phyloP scores from a whole-genome alignment of 2,329 filamentous ascomycete genomes.

The Arthrobotrys sphaeroides region DNA sequence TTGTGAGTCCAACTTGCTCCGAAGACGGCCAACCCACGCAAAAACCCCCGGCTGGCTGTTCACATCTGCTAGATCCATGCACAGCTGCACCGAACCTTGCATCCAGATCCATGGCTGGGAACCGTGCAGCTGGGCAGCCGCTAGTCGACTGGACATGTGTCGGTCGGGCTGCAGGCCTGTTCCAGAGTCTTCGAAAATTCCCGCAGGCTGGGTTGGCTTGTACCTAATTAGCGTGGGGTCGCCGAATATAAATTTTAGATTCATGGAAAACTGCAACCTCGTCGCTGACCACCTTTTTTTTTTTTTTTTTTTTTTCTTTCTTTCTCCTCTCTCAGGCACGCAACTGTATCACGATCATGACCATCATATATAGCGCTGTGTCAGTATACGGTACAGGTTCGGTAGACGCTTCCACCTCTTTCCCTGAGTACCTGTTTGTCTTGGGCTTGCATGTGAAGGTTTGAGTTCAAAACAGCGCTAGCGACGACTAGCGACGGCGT shows the following conservation, averaged over 20 bases:
- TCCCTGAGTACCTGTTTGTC: neutral
- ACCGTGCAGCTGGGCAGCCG: neutral
- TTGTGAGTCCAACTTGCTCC: conserved; percentile 19
- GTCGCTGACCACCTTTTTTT: too few relatives aligned
- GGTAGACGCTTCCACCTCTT: neutral
- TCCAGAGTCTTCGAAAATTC: conserved; percentile 26
- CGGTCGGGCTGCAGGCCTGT: too few relatives aligned
- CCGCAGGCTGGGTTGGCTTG: conserved; percentile 25
- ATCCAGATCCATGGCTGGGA: conserved; percentile 31
- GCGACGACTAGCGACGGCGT: neutral
- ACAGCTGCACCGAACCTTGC: conserved; percentile 3
- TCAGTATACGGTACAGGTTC: neutral
- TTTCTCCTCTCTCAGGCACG: too few relatives aligned
- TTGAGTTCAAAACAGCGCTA: conserved; percentile 11
- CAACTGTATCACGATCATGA: neutral
- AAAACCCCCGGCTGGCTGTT: neutral
- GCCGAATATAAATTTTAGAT: conserved; percentile 5
- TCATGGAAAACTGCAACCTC: neutral
- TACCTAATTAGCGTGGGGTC: conserved; percentile 5
- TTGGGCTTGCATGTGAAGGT: conserved; percentile 26
- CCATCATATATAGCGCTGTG: too few relatives aligned
- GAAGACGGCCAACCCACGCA: conserved; percentile 15
- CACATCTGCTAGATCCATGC: conserved; percentile 5
- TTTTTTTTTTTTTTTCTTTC: too few relatives aligned
- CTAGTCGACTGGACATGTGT: neutral